Evolutionary conservation across 2,329 filamentous ascomycete genomes (phyloP), one percentile per base, ranked within the genome.

Genomic region (Alternaria alternata): DNA sequence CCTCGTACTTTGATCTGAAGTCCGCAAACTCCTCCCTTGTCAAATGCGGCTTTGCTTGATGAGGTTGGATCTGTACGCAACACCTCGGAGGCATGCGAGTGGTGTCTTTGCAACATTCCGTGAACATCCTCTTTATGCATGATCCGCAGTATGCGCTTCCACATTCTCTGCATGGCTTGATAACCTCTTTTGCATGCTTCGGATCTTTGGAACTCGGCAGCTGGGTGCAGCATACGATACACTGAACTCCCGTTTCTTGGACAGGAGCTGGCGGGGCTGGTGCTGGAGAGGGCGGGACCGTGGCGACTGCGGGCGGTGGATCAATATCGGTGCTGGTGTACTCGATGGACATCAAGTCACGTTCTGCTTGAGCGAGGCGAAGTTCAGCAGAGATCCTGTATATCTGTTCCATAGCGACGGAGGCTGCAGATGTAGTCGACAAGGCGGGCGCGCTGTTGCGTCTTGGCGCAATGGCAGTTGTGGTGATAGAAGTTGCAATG

Each of bases 11-110:
- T 9, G 66, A 63, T 47, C 79, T 70, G 65, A 72, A 86, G 3
- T 66, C 62, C 12, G 69, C 65, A 1, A 75, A 66, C 53, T 83
- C 78, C 5, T 75, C 72, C 5, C 66, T 14, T 0, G 75, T 74
- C 28, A 85, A 68, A 46, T 76, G 66, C 1, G 72, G 70, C 5
- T 73, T 68, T 5, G 77, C 77, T 28, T 79, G 66, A 24, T 81
- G 78, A n/a, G 83, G 68, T 46, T 81, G 81, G 9, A 85, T 75
- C 7, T 79, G 69, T 4, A 48, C 65, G 61, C 82, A 83, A 68
- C 84, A 86, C 26, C 75, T 73, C 3, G 82, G 80, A 3, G 81
- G 82, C 82, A 84, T 84, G 26, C 72, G 69, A 0, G 73, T 66
- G 39, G 73, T 68, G 54, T 82, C 75, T 34, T 70, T 75, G 57